Evolutionary conservation across 73 alveolate species (phyloP).

Genomic region (Diophrys appendiculata): DNA sequence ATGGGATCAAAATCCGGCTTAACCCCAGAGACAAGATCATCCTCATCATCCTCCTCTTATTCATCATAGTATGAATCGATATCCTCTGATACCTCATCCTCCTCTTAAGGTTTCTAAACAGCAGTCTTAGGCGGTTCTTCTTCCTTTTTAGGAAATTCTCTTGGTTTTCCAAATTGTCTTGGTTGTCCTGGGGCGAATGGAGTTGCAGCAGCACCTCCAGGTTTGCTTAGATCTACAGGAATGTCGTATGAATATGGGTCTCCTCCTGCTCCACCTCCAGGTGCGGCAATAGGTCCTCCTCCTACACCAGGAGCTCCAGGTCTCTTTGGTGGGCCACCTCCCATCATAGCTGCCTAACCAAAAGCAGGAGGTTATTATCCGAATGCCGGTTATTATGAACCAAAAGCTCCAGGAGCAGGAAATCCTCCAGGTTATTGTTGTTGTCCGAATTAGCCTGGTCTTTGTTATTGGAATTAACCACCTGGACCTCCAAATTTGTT

Average conservation of each 20-base stretch:
- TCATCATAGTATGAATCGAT: too few relatives aligned
- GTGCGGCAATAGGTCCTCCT: not conserved
- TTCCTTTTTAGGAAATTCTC: not conserved
- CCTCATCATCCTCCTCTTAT: too few relatives aligned
- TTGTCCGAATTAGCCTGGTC: not conserved
- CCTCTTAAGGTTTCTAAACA: too few relatives aligned
- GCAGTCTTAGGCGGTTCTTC: not conserved
- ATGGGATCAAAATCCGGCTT: too few relatives aligned
- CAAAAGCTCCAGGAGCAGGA: not conserved
- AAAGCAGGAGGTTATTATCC: constrained; percentile 1
- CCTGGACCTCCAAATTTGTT: not conserved
- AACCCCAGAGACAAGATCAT: too few relatives aligned
- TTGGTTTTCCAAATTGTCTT: not conserved
- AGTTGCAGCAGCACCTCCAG: too few relatives aligned
- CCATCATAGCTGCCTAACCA: not conserved
- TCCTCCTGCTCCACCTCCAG: not conserved
- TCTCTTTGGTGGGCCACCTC: not conserved
- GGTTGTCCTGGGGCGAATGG: not conserved
- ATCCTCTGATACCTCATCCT: too few relatives aligned
- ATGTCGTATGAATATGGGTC: not conserved
- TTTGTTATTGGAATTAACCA: too few relatives aligned
- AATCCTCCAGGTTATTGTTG: not conserved
- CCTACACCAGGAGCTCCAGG: not conserved
- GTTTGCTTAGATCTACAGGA: not conserved
- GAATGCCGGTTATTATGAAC: not conserved